Evolutionary conservation across 2,329 filamentous ascomycete species (phyloP).

Genomic region (Ramularia collo-cygni): DNA sequence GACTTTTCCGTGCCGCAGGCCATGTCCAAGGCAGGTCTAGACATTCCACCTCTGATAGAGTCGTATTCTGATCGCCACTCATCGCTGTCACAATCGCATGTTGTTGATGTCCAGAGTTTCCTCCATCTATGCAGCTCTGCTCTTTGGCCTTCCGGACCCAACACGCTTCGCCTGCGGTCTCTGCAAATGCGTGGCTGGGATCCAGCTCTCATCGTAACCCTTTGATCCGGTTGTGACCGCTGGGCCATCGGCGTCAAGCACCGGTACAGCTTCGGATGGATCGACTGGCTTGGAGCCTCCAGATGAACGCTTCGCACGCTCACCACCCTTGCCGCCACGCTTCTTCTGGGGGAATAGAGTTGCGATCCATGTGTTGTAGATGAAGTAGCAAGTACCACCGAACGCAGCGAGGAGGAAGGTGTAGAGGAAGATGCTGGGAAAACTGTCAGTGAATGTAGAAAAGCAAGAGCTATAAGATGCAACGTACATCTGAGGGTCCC

Average conservation of each 20-base stretch:
- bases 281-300: slow-evolving; percentile 64
- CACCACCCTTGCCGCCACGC: slow-evolving; percentile 53
- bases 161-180: slow-evolving; percentile 64
- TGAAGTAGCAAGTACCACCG: slow-evolving; percentile 79
- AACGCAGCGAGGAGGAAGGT: slow-evolving; percentile 77
- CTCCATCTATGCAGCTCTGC: slow-evolving; percentile 30
- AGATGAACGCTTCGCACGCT: slow-evolving; percentile 56
- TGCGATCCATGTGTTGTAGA: slow-evolving; percentile 97
- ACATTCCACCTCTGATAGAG: too few species aligned
- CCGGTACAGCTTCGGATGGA: slow-evolving; percentile 49
- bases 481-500: slow-evolving; percentile 90
- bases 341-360: slow-evolving; percentile 85
- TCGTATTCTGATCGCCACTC: too few species aligned
- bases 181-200: slow-evolving; percentile 82
- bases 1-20: too few species aligned
- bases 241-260: slow-evolving; percentile 64
- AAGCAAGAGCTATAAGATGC: neutral
- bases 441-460: slow-evolving; percentile 5
- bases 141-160: slow-evolving; percentile 44
- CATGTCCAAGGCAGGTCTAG: too few species aligned
- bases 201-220: slow-evolving; percentile 88
- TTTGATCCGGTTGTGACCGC: slow-evolving; percentile 56
- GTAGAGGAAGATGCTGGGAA: slow-evolving; percentile 86
- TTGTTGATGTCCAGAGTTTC: too few species aligned
- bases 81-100: too few species aligned